A percentile compares a stretch with the other conserved stretches of the same genome.
These are phyloP conservation scores for Pestalotiopsis sp. DNA, from an alignment of 2,329 filamentous ascomycete genomes.

Conservation along the genomic window DNA sequence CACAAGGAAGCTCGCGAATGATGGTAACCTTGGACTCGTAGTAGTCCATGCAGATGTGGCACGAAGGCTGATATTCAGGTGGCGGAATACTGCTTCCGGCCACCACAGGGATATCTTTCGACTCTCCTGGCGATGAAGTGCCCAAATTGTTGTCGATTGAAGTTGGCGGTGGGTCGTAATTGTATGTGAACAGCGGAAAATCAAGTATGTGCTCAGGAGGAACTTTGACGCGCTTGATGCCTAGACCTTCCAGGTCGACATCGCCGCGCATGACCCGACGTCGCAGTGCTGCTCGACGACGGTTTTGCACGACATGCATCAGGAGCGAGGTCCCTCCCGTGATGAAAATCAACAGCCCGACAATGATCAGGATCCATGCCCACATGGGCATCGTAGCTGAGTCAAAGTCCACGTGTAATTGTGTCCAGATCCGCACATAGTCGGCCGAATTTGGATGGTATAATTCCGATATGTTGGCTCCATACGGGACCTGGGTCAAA, in stretches of 20 bases:
- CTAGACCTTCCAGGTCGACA: slow-evolving; percentile 83
- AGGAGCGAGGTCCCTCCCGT: slow-evolving; percentile 67
- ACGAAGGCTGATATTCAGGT: slow-evolving; percentile 75
- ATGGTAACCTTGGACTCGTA: slow-evolving; percentile 71
- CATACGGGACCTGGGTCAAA: slow-evolving; percentile 63
- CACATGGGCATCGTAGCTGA: slow-evolving; percentile 72
- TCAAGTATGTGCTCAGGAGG: slow-evolving; percentile 71
- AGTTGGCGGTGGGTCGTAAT: slow-evolving; percentile 50
- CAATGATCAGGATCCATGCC: slow-evolving; percentile 74
- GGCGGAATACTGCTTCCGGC: slow-evolving; percentile 23
- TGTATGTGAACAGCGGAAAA: slow-evolving; percentile 81
- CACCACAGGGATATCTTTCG: slow-evolving; percentile 23
- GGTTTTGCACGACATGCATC: slow-evolving; percentile 79
- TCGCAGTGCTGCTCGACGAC: slow-evolving; percentile 68
- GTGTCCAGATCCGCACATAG: slow-evolving; percentile 63
- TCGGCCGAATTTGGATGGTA: slow-evolving; percentile 60
- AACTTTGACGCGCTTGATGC: slow-evolving; percentile 80
- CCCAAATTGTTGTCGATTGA: slow-evolving; percentile 40
- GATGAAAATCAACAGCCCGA: slow-evolving; percentile 71
- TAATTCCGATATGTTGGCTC: slow-evolving; percentile 55
- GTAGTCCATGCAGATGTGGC: slow-evolving; percentile 87
- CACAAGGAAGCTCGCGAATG: slow-evolving; percentile 85
- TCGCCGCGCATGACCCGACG: slow-evolving; percentile 76
- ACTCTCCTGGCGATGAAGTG: slow-evolving; percentile 28
- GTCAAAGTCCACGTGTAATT: slow-evolving; percentile 50